These are phyloP conservation scores for Xylona heveae DNA, from an alignment of 495 filamentous ascomycete genomes.

Conservation along the genomic window DNA sequence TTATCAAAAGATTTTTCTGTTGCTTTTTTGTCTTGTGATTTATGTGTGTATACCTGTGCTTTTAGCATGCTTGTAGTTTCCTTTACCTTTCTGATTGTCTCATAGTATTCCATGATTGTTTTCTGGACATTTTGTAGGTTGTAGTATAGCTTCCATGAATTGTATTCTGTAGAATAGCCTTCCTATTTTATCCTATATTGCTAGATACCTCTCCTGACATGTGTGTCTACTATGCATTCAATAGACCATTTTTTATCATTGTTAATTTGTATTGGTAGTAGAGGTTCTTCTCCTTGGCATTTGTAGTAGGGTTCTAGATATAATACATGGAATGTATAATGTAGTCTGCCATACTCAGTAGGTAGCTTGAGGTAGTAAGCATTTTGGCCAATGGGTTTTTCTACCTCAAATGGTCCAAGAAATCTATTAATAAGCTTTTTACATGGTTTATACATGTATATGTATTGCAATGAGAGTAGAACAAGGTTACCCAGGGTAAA, in stretches of 20 bases:
- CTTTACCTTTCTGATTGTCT: not conserved
- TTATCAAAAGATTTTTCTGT: not conserved
- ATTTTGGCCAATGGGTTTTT: not conserved
- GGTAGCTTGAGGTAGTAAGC: not conserved
- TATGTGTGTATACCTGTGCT: not conserved
- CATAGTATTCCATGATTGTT: not conserved
- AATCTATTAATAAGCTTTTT: slow-evolving; percentile 2
- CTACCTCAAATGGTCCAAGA: slow-evolving; percentile 1
- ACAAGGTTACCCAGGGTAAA: not conserved
- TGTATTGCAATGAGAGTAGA: not conserved
- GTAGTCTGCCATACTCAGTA: not conserved
- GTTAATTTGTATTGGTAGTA: not conserved
- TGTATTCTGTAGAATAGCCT: not conserved
- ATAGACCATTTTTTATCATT: not conserved
- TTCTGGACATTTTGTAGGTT: not conserved
- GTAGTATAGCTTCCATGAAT: not conserved
- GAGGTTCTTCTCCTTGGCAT: not conserved
- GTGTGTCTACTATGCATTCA: not conserved
- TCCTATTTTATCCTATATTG: not conserved
- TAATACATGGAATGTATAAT: not conserved
- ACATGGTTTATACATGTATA: not conserved
- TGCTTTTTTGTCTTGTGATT: not conserved
- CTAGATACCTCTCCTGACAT: too few species aligned
- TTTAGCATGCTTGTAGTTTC: not conserved
- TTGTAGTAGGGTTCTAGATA: not conserved